Conservation (phyloP, 2,329 filamentous ascomycete species). For the Botryosphaeria agaves region DNA sequence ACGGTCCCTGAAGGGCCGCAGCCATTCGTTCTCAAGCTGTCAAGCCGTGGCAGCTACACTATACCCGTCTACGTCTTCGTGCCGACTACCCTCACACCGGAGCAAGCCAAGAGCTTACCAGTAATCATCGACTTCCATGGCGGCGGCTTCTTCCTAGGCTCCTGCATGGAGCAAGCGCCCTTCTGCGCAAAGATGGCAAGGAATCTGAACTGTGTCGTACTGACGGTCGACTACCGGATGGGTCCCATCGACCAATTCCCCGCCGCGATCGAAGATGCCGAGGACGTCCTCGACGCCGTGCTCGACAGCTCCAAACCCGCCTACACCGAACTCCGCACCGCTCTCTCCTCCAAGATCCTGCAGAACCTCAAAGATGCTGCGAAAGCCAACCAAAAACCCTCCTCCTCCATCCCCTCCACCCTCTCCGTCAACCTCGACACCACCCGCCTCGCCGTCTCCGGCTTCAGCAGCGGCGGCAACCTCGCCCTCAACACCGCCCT, state of each 20-base stretch:
- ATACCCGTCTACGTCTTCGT: constrained; percentile 25
- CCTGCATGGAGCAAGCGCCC: constrained; percentile 25
- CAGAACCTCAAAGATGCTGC: constrained; percentile 11
- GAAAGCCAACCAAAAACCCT: constrained; percentile 3
- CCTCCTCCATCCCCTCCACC: no score
- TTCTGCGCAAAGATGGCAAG: constrained; percentile 28
- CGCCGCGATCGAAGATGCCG: constrained; percentile 28
- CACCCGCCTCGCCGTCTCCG: constrained; percentile 22
- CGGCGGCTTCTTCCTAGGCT: constrained; percentile 25
- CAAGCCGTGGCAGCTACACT: constrained; percentile 17
- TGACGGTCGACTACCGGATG: constrained; percentile 30
- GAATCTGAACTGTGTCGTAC: constrained; percentile 23
- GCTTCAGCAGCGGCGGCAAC: constrained; percentile 29
- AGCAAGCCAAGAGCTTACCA: constrained; percentile 11
- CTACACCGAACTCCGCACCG: constrained; percentile 12
- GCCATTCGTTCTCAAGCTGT: constrained; percentile 22
- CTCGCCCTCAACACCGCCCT: constrained; percentile 27
- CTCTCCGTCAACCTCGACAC: constrained; percentile 20
- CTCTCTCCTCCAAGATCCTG: constrained; percentile 17
- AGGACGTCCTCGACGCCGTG: constrained; percentile 26
- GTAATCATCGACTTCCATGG: constrained; percentile 26
- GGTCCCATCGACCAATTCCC: constrained; percentile 29
- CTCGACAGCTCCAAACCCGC: constrained; percentile 19
- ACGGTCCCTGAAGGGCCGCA: constrained; percentile 23
- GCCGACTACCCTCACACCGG: constrained; percentile 15